Evolutionary conservation across 2,329 filamentous ascomycete genomes (phyloP).

Genomic region (Aspergillus intermedius): DNA sequence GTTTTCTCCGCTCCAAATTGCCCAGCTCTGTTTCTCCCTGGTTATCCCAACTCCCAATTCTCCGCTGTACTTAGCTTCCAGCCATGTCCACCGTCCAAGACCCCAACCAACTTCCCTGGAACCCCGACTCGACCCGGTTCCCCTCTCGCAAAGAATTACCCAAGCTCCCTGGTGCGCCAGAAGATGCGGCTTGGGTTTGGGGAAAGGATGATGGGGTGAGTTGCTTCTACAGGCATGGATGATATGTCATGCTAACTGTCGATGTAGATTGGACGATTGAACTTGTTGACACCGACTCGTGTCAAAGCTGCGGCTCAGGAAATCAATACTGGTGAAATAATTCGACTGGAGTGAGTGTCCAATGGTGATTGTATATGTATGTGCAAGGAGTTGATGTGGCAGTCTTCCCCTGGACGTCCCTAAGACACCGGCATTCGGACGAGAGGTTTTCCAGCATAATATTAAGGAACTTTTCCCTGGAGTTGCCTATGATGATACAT

Average conservation of each 20-base stretch:
- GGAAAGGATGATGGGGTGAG: constrained; percentile 49
- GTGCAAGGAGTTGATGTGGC: background rate
- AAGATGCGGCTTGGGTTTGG: constrained; percentile 56
- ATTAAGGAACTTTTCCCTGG: constrained; percentile 41
- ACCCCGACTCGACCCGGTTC: constrained; percentile 48
- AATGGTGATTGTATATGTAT: background rate
- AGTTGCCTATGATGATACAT: constrained; percentile 39
- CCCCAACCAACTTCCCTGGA: constrained; percentile 42
- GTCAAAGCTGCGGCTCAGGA: constrained; percentile 49
- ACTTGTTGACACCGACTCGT: constrained; percentile 50
- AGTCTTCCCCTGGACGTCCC: constrained; percentile 50
- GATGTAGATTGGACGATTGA: constrained; percentile 39
- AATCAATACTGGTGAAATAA: constrained; percentile 51
- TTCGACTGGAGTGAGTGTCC: constrained; percentile 45
- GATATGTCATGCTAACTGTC: background rate
- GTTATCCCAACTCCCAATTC: background rate
- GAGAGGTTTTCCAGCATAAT: constrained; percentile 49
- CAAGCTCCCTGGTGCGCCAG: constrained; percentile 45
- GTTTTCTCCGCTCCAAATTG: background rate
- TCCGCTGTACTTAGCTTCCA: background rate
- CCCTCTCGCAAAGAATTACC: constrained; percentile 50
- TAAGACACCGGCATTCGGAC: constrained; percentile 47
- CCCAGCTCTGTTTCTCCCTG: background rate
- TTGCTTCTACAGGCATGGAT: background rate
- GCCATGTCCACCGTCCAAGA: constrained; percentile 13